phyloP scores from a whole-genome alignment of 2,329 filamentous ascomycete species.

The Microthyrium microscopicum region DNA sequence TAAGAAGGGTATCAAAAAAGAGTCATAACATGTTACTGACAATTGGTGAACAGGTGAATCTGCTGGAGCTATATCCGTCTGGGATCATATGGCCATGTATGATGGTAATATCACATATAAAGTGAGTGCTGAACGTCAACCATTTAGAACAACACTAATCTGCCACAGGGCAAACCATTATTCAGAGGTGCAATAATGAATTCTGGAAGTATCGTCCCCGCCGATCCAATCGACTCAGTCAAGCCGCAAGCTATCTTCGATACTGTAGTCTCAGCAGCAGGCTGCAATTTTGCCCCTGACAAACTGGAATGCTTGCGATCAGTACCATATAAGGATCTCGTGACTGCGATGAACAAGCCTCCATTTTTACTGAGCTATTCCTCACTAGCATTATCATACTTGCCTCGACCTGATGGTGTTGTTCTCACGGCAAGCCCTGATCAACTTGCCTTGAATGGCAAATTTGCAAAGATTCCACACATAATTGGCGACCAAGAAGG shows the following conservation, averaged over 20 bases:
- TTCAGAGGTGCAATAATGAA: constrained; percentile 66
- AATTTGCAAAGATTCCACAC: constrained; percentile 43
- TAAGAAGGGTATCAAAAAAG: too few relatives aligned
- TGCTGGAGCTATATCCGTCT: constrained; percentile 45
- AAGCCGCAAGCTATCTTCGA: constrained; percentile 7
- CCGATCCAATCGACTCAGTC: background rate
- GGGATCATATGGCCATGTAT: constrained; percentile 61
- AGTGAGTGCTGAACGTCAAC: too few relatives aligned
- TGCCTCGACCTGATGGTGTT: constrained; percentile 52
- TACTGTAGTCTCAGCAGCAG: constrained; percentile 25
- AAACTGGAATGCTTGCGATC: constrained; percentile 32
- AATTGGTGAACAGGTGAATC: constrained; percentile 33
- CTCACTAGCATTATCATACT: constrained; percentile 53
- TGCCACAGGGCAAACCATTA: constrained; percentile 49
- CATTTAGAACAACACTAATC: too few relatives aligned
- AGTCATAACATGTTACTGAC: background rate
- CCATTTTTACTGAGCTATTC: constrained; percentile 51
- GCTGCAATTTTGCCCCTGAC: constrained; percentile 25
- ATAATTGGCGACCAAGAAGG: constrained; percentile 61
- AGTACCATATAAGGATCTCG: constrained; percentile 28
- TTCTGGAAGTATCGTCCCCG: constrained; percentile 5
- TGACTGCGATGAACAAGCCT: constrained; percentile 52
- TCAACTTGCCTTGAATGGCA: constrained; percentile 32
- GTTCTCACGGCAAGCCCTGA: constrained; percentile 48
- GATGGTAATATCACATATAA: constrained; percentile 60